A percentile compares a stretch with the other conserved stretches of the same genome.
These are phyloP conservation scores for Serendipita vermifera DNA, from an alignment of 768 basidiomycete species.

Conservation along the genomic window DNA sequence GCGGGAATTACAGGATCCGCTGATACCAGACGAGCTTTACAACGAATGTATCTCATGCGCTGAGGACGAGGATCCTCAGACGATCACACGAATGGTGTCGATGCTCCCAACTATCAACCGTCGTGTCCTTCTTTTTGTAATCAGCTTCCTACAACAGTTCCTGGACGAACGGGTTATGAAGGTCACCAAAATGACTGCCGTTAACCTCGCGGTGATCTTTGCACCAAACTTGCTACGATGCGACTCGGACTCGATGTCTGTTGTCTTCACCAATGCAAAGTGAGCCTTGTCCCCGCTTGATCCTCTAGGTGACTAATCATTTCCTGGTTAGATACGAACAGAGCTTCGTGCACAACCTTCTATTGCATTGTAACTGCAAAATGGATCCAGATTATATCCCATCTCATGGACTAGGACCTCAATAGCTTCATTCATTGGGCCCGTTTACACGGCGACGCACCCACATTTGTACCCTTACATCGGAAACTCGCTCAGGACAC, in stretches of 20 bases:
- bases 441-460: no score
- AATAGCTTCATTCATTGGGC: neutral
- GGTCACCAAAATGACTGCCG: slow-evolving; percentile 79
- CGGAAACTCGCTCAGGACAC: no score
- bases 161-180: slow-evolving; percentile 59
- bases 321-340: slow-evolving; percentile 56
- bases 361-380: slow-evolving; percentile 66
- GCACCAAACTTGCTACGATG: slow-evolving; percentile 83
- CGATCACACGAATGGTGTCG: slow-evolving; percentile 61
- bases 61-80: slow-evolving; percentile 45
- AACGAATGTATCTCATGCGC: slow-evolving; percentile 65
- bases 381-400: slow-evolving; percentile 71
- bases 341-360: slow-evolving; percentile 71
- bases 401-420: slow-evolving; percentile 60
- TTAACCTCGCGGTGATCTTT: slow-evolving; percentile 81
- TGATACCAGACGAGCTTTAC: slow-evolving; percentile 83
- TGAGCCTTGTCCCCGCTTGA: slow-evolving; percentile 29
- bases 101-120: slow-evolving; percentile 76
- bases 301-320: slow-evolving; percentile 10
- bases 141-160: slow-evolving; percentile 87
- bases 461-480: no score
- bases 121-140: slow-evolving; percentile 71
- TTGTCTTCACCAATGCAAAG: slow-evolving; percentile 88
- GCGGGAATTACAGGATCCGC: slow-evolving; percentile 81
- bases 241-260: slow-evolving; percentile 71